Conservation (phyloP, 257 asterid species). For the Scutellaria galericulata region DNA sequence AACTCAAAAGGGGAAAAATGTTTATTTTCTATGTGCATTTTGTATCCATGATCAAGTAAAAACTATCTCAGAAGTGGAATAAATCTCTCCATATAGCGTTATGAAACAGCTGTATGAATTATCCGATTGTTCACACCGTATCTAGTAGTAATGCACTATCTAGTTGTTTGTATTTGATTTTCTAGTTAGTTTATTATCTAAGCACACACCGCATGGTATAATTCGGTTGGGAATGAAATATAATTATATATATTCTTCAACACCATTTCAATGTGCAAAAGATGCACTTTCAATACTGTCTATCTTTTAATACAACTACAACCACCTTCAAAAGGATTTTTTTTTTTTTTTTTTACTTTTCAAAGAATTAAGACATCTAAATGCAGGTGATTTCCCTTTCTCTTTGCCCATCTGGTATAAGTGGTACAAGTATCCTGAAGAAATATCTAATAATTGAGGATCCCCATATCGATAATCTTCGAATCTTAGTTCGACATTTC, state of each 20-base stretch:
- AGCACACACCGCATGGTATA: neutral
- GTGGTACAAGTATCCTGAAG: slow-evolving; percentile 11
- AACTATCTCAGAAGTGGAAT: neutral
- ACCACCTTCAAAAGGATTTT: neutral
- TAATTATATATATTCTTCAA: neutral
- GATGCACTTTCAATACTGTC: neutral
- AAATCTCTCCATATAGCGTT: slow-evolving; percentile 6
- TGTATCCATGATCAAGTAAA: slow-evolving; percentile 2
- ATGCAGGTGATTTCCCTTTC: neutral
- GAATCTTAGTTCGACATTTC: slow-evolving; percentile 16
- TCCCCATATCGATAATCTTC: slow-evolving; percentile 7
- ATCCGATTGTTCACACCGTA: neutral
- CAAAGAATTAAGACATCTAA: neutral
- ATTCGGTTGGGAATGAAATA: neutral
- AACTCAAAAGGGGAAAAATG: neutral
- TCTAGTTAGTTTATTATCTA: neutral
- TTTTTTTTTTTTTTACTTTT: no score
- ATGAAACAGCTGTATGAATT: neutral
- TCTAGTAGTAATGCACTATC: slow-evolving; percentile 6
- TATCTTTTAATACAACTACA: neutral
- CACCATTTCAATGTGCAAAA: neutral
- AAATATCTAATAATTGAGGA: neutral
- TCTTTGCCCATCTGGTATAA: neutral
- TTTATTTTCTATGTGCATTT: neutral
- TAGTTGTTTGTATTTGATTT: neutral